Evolutionary conservation across 2,329 filamentous ascomycete genomes (phyloP), one percentile per base, ranked within the genome.

Genomic region (Geosmithia putterillii): DNA sequence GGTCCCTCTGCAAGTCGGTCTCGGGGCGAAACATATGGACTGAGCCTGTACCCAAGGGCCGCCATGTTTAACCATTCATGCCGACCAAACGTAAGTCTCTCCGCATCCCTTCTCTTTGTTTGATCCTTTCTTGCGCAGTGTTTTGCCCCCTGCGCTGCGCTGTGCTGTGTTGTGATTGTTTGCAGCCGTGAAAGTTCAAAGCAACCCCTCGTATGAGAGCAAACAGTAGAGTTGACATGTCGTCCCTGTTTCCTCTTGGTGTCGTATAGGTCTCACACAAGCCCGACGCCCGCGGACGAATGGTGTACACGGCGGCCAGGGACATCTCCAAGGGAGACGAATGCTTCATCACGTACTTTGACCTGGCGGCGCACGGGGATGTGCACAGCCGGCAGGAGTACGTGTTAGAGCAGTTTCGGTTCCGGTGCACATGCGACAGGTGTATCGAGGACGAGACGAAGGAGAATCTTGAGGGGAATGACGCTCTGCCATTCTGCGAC

Each of bases 61-160:
- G 54, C 55, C 10, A 52, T 51, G 40, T 57, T 57, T 8, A 57
- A 57, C 15, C 55, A 57, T 41, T 57, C 55, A 7, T 57, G 55
- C n/a, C 18, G 45, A 12, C 55, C 55, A 12, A 57, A 56, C 37
- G 55, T 55, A 45, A 49, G 54, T 48, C 6, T n/a, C n/a, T n/a
- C n/a, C n/a, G n/a, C n/a, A n/a, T n/a, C n/a, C n/a, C n/a, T n/a
- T n/a, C n/a, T n/a, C n/a, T n/a, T 9, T 38, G 19, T n/a, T n/a
- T n/a, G 15, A 14, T 35, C 5, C 36, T 18, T n/a, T 28, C n/a
- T 36, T 25, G 15, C 17, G n/a, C 7, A 14, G 18, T 22, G 3
- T 8, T 40, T 9, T 15, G 21, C 14, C 7, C 3, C 7, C 6
- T 12, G 10, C 15, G 4, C 15, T 14, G 10, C 15, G 28, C 10